Percentiles rank a stretch among this genome's conserved stretches.
Evolutionary conservation across 768 basidiomycete genomes (phyloP).

Genomic region (Tephrocybe sp.): DNA sequence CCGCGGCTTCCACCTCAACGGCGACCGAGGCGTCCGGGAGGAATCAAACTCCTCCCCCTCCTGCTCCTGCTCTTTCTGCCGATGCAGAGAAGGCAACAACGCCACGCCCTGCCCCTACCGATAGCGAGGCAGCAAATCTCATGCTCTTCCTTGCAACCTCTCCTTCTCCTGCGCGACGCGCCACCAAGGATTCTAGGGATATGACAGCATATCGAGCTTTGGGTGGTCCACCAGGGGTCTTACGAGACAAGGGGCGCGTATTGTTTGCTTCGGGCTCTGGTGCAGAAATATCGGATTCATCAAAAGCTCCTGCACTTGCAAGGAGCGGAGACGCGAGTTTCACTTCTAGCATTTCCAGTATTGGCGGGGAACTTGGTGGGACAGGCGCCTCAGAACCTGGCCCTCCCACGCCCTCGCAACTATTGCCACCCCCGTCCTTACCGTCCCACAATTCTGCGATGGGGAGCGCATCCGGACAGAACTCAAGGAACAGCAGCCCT

Average conservation of each 20-base stretch:
- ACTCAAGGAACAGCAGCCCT: constrained; percentile 23
- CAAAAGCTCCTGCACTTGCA: constrained; percentile 14
- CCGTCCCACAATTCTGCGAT: constrained; percentile 21
- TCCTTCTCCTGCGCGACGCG: constrained; percentile 71
- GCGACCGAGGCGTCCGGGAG: constrained; percentile 29
- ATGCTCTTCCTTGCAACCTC: constrained; percentile 85
- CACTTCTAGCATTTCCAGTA: constrained; percentile 38
- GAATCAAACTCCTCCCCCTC: constrained; percentile 40
- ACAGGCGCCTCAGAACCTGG: constrained; percentile 6
- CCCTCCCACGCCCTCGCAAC: constrained; percentile 18
- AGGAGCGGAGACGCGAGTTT: constrained; percentile 38
- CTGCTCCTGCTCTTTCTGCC: constrained; percentile 30
- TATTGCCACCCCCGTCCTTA: constrained; percentile 32
- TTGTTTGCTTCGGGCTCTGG: constrained; percentile 51
- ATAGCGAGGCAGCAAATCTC: constrained; percentile 83
- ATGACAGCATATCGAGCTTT: constrained; percentile 55
- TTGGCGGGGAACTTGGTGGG: constrained; percentile 27
- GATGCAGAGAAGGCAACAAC: constrained; percentile 29
- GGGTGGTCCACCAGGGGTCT: constrained; percentile 41
- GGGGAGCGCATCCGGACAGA: constrained; percentile 21
- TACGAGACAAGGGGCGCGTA: constrained; percentile 65
- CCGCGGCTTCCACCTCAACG: constrained; percentile 34
- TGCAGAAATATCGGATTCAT: constrained; percentile 11
- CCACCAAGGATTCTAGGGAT: constrained; percentile 53
- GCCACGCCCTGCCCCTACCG: constrained; percentile 56